Base-by-base conservation (phyloP, 2,329 filamentous ascomycete species). In the Rutstroemia sydowiana region DNA sequence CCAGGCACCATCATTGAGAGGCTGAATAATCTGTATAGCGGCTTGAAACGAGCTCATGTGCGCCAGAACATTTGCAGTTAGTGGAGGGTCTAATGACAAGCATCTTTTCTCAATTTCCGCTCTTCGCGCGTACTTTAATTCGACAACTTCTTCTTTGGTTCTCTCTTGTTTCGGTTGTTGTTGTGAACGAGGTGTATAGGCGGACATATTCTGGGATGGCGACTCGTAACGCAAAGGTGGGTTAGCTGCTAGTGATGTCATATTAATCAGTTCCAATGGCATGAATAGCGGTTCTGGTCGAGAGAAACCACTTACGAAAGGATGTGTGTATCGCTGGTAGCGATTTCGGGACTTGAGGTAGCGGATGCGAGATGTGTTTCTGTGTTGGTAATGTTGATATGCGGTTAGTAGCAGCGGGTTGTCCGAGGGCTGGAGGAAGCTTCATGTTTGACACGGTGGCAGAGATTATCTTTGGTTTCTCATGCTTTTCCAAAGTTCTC, bases 11-110 rank as follows among this genome's bases (percentile, higher is more conserved):
- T 89, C 84, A 57, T 79, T 82, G 60, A 92, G 71, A 18, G 83
- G 82, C 21, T 78, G 75, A 9, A 79, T 78, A 34, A 88, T 85
- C 57, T 87, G 80, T 42, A 87, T 76, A 28, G 87, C 83, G 34
- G 84, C 85, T 63, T 85, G 80, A 66, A 89, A 92, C 1, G 85
- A 82, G 43, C 85, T 77, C 68, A 89, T 87, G 62, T 85, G 82
- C 51, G 76, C 76, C 52, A 91, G 72, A 39, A 87, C 73, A 57
- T 74, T 75, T 36, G 81, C 69, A 45, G 73, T 70, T 52, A 92
- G 71, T 1, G 87, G 84, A 23, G 86, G 86, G 30, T 82, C 68
- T 45, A 92, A 74, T 44, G 77, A 72, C 65, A 78, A 69, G 62
- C 84, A 87, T 26, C 85, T 79, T 47, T 77, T 76, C 66, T 90